A percentile compares a stretch with the other conserved stretches of the same genome.
Evolutionary conservation across 805 yeast species (phyloP).

Genomic region (Komagataella populi): DNA sequence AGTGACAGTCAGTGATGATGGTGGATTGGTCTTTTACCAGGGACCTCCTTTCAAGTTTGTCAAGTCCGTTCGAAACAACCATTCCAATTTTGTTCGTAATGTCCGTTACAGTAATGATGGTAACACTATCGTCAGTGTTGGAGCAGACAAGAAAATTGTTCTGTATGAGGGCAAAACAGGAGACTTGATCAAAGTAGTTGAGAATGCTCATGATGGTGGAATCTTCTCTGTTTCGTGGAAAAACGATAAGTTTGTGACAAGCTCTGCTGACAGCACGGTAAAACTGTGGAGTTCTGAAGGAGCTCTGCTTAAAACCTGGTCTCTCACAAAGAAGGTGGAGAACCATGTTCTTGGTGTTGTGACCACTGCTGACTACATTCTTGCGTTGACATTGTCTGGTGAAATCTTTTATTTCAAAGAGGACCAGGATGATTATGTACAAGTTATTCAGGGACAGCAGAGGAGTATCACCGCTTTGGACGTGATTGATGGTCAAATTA

Average conservation of each 20-base stretch:
- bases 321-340: conserved; percentile 28
- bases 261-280: conserved; percentile 71
- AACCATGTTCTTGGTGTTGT: conserved; percentile 76
- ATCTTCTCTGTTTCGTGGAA: conserved; percentile 70
- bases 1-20: conserved; percentile 86
- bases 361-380: conserved; percentile 40
- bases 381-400: conserved; percentile 64
- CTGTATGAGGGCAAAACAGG: conserved; percentile 85
- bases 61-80: conserved; percentile 58
- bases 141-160: conserved; percentile 68
- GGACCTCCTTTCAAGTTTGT: conserved; percentile 94
- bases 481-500: conserved; percentile 10
- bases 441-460: conserved; percentile 64
- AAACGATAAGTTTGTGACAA: conserved; percentile 52
- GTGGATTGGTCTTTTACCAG: conserved; percentile 65
- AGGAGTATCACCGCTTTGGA: conserved; percentile 56
- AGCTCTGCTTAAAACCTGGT: conserved; percentile 35
- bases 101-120: conserved; percentile 81
- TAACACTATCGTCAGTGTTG: conserved; percentile 58
- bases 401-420: conserved; percentile 45
- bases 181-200: conserved; percentile 44
- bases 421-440: conserved; percentile 22
- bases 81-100: conserved; percentile 67
- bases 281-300: conserved; percentile 50
- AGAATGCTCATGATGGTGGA: conserved; percentile 55